phyloP scores from a whole-genome alignment of 345 rosid species.

The Moringa oleifera region DNA sequence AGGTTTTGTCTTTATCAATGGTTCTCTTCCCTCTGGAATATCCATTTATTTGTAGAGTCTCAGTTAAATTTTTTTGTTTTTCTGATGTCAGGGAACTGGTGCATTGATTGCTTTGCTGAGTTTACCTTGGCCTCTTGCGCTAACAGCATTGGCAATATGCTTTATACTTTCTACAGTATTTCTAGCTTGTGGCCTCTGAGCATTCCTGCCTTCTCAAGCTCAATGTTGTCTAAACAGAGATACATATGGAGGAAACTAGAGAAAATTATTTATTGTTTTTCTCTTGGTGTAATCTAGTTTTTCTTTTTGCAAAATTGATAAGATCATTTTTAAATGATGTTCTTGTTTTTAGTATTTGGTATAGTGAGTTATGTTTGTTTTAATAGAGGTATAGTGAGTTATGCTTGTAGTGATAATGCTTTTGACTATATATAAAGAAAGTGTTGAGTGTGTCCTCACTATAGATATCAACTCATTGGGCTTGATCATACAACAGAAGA shows the following conservation, averaged over 20 bases:
- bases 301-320: conserved; percentile 4
- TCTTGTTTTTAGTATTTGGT: neutral
- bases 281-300: too few relatives aligned
- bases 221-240: neutral
- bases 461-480: neutral
- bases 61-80: neutral
- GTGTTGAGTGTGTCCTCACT: too few relatives aligned
- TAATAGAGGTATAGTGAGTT: too few relatives aligned
- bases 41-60: conserved; percentile 1
- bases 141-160: conserved; percentile 40
- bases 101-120: conserved; percentile 46
- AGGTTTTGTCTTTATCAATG: conserved; percentile 26
- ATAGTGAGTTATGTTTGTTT: too few relatives aligned
- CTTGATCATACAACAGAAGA: neutral
- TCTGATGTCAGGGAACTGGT: conserved; percentile 42
- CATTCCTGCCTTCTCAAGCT: neutral
- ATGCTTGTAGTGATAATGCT: too few relatives aligned
- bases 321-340: neutral
- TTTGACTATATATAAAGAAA: too few relatives aligned
- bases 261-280: too few relatives aligned
- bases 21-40: neutral
- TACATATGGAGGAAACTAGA: too few relatives aligned
- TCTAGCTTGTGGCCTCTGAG: conserved; percentile 47
- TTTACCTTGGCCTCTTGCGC: conserved; percentile 52
- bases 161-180: conserved; percentile 29